Evolutionary conservation across 2,329 filamentous ascomycete genomes (phyloP).

Genomic region (Atkinsonella texensis): DNA sequence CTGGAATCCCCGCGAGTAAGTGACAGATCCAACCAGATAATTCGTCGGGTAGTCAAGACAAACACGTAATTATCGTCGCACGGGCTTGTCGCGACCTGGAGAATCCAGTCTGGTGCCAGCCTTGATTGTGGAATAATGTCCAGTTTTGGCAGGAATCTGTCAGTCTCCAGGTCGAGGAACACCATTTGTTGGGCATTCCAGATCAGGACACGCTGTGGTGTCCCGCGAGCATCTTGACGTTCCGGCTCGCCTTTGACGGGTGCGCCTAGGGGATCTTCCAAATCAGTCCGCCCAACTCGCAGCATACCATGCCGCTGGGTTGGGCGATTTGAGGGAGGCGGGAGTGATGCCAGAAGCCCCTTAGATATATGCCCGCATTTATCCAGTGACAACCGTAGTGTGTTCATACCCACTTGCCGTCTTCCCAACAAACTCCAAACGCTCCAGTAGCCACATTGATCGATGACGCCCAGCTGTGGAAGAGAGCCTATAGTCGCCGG

Average conservation of each 20-base stretch:
- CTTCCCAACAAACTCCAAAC: constrained; percentile 47
- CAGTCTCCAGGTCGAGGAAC: constrained; percentile 24
- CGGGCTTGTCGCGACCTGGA: constrained; percentile 42
- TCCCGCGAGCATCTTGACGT: neutral
- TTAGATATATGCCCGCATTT: constrained; percentile 32
- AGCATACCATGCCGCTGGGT: constrained; percentile 30
- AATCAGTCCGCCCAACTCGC: constrained; percentile 23
- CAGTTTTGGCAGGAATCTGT: constrained; percentile 15
- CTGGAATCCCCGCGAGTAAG: constrained; percentile 4
- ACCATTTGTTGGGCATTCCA: constrained; percentile 26
- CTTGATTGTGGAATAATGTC: constrained; percentile 15
- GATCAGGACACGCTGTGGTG: constrained; percentile 17
- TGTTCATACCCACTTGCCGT: constrained; percentile 21
- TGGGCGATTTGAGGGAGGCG: constrained; percentile 16
- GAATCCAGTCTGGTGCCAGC: constrained; percentile 28
- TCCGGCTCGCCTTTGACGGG: constrained; percentile 8
- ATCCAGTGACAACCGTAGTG: constrained; percentile 19
- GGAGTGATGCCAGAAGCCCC: constrained; percentile 24
- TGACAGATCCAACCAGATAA: constrained; percentile 37
- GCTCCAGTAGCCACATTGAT: constrained; percentile 53
- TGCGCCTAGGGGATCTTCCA: constrained; percentile 12
- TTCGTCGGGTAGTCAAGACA: constrained; percentile 41
- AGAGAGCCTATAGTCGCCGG: constrained; percentile 32
- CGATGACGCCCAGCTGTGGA: constrained; percentile 54
- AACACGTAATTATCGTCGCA: constrained; percentile 37